Evolutionary conservation across 2,329 filamentous ascomycete species (phyloP).

Genomic region (Fusarium veterinarium): DNA sequence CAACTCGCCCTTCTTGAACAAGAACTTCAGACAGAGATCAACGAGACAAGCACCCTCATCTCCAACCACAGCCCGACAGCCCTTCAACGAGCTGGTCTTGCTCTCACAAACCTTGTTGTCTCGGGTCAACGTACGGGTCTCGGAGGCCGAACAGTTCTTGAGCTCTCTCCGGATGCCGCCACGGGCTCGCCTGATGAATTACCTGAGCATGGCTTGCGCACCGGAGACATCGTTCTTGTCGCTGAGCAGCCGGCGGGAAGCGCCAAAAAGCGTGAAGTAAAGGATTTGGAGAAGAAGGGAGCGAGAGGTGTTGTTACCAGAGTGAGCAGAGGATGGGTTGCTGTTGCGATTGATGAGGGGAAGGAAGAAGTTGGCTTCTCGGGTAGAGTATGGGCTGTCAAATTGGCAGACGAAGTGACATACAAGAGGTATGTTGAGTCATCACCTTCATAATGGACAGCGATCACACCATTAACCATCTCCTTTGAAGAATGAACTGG

Average conservation of each 20-base stretch:
- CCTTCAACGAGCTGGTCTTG: conserved; percentile 81
- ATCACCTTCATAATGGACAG: background rate
- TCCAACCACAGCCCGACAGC: conserved; percentile 74
- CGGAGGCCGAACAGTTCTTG: conserved; percentile 89
- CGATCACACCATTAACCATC: background rate
- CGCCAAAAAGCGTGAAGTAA: conserved; percentile 78
- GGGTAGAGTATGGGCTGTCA: conserved; percentile 71
- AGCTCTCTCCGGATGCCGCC: conserved; percentile 80
- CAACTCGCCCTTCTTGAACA: conserved; percentile 77
- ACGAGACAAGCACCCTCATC: conserved; percentile 75
- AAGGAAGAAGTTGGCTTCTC: conserved; percentile 58
- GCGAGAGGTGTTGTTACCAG: conserved; percentile 77
- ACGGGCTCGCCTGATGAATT: conserved; percentile 65
- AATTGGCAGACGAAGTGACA: conserved; percentile 76
- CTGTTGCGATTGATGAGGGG: conserved; percentile 77
- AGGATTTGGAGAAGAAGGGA: conserved; percentile 75
- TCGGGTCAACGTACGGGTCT: conserved; percentile 85
- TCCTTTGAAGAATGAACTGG: conserved; percentile 65
- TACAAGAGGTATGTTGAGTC: conserved; percentile 61
- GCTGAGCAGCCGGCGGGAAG: conserved; percentile 79
- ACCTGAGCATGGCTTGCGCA: conserved; percentile 79
- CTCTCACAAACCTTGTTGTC: conserved; percentile 80
- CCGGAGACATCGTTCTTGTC: conserved; percentile 82
- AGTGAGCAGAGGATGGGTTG: conserved; percentile 67
- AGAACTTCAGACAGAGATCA: conserved; percentile 79